A percentile compares a stretch with the other conserved stretches of the same genome.
phyloP scores from a whole-genome alignment of 139 green algal genomes.

The Deuterostichococcus epilithicus region DNA sequence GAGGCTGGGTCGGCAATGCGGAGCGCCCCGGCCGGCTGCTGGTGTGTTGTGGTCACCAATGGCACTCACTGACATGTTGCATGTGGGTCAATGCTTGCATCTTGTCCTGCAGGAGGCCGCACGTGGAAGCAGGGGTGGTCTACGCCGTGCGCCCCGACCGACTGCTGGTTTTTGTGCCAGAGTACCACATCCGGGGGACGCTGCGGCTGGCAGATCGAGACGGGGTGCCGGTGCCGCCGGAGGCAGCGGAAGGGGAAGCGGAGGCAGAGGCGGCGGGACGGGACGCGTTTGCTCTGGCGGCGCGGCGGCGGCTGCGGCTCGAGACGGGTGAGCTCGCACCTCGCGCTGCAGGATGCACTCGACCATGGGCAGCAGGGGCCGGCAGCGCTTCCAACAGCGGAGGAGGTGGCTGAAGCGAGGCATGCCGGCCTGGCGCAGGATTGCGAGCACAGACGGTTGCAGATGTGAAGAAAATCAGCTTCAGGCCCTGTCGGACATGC shows the following conservation, averaged over 20 bases:
- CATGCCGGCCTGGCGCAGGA: too few species aligned
- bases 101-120: slow-evolving; percentile 20
- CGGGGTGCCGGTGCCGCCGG: slow-evolving; percentile 28
- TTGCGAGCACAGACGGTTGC: too few species aligned
- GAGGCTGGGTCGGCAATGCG: too few species aligned
- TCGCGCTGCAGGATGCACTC: too few species aligned
- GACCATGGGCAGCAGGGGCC: too few species aligned
- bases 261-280: slow-evolving; percentile 16
- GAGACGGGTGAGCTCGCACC: background rate
- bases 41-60: too few species aligned
- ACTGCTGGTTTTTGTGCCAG: slow-evolving; percentile 54
- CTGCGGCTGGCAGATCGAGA: slow-evolving; percentile 39
- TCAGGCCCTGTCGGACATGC: too few species aligned
- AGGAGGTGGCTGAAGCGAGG: too few species aligned
- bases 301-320: background rate
- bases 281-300: background rate
- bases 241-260: slow-evolving; percentile 3
- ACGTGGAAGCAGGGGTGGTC: slow-evolving; percentile 57
- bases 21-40: too few species aligned
- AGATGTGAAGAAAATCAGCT: too few species aligned
- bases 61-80: too few species aligned
- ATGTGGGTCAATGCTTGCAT: background rate
- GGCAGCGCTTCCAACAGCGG: too few species aligned
- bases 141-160: slow-evolving; percentile 15
- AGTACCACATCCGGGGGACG: slow-evolving; percentile 43